A percentile compares a stretch with the other conserved stretches of the same genome.
phyloP scores from a whole-genome alignment of 768 basidiomycete genomes.

The Cyclocybe aegerita region DNA sequence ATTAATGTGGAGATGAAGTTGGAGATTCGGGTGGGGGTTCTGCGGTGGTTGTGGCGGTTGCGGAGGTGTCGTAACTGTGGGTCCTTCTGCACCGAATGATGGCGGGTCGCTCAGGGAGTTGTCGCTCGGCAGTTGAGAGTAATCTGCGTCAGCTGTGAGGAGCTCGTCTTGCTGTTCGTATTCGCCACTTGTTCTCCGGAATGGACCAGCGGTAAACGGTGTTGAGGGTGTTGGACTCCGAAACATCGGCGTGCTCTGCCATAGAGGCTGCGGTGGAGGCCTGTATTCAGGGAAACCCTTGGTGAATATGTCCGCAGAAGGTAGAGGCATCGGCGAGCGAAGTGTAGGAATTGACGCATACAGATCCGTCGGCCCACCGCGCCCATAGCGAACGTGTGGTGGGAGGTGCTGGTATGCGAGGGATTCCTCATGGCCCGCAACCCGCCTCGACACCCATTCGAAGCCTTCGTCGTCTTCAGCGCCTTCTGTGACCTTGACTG shows the following conservation, averaged over 20 bases:
- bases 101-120: conserved; percentile 21
- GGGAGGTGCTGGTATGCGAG: conserved; percentile 70
- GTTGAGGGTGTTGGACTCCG: conserved; percentile 27
- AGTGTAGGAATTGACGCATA: conserved; percentile 54
- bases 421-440: conserved; percentile 52
- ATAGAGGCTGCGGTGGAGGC: conserved; percentile 23
- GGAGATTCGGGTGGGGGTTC: conserved; percentile 67
- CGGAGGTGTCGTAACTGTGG: conserved; percentile 10
- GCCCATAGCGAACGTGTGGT: conserved; percentile 69
- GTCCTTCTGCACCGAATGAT: conserved; percentile 14
- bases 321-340: conserved; percentile 31
- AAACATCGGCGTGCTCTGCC: conserved; percentile 23
- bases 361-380: conserved; percentile 55
- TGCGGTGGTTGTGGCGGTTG: conserved; percentile 26
- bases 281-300: conserved; percentile 38
- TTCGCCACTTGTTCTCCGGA: conserved; percentile 15
- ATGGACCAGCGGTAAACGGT: conserved; percentile 24
- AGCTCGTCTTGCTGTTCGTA: conserved; percentile 12
- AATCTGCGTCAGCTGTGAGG: conserved; percentile 1
- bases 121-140: conserved; percentile 3
- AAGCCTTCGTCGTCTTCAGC: conserved; percentile 72
- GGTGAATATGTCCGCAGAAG: conserved; percentile 36
- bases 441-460: conserved; percentile 78
- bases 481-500: conserved; percentile 52
- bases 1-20: conserved; percentile 81